These are phyloP conservation scores for Micromonas pusilla DNA, from an alignment of 139 green algal species.

Conservation along the genomic window DNA sequence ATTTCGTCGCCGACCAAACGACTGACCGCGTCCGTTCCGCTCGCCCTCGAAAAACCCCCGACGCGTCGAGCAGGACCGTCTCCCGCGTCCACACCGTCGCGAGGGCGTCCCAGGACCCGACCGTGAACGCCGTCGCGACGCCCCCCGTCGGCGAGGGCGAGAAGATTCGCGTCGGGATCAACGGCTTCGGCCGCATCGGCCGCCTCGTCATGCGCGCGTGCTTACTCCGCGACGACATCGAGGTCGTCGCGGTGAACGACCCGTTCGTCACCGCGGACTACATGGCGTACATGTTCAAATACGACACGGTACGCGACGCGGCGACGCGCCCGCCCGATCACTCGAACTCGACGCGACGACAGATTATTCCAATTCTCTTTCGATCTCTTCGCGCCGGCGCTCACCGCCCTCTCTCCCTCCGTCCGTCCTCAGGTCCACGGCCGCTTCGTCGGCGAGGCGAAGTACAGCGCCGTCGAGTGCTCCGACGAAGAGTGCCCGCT, in stretches of 20 bases:
- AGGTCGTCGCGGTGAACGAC: slow-evolving; percentile 78
- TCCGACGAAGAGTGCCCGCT: slow-evolving; percentile 29
- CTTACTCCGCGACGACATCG: slow-evolving; percentile 63
- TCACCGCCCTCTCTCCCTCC: no score
- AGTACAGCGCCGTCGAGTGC: slow-evolving; percentile 16
- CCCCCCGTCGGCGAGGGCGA: background rate
- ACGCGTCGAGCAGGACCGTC: background rate
- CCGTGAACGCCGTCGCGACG: background rate
- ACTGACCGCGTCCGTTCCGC: background rate
- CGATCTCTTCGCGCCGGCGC: background rate
- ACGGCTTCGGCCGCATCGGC: slow-evolving; percentile 85
- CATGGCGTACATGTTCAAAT: slow-evolving; percentile 82
- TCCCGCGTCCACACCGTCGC: background rate
- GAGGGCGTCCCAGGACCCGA: background rate
- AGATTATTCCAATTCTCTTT: background rate
- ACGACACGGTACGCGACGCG: slow-evolving; percentile 71
- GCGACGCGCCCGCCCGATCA: background rate
- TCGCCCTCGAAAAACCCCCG: background rate
- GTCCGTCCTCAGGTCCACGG: slow-evolving; percentile 48
- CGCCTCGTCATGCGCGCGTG: slow-evolving; percentile 58
- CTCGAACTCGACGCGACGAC: background rate
- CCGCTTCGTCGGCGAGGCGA: slow-evolving; percentile 40
- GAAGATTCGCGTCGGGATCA: slow-evolving; percentile 8
- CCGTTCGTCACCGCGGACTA: slow-evolving; percentile 69
- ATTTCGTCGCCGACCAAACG: no score